Evolutionary conservation across 305 asterid species (phyloP).

Genomic region (Stenogyne calaminthoides): DNA sequence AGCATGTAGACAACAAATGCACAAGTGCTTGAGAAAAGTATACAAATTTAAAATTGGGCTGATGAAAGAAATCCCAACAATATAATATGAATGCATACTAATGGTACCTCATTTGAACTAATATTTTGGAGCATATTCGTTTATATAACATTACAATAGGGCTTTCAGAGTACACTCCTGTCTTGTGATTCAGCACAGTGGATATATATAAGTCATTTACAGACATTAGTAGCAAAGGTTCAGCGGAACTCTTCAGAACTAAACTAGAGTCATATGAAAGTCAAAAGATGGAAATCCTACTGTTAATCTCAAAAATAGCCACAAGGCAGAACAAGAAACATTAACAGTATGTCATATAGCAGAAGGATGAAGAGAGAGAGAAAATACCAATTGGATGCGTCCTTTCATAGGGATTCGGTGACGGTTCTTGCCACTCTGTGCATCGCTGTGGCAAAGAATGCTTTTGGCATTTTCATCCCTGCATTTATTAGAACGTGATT

Average conservation of each 20-base stretch:
- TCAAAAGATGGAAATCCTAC: conserved; percentile 1
- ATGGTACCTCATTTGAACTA: neutral
- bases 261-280: neutral
- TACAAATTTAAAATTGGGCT: neutral
- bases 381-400: conserved; percentile 73
- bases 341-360: neutral
- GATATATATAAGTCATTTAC: neutral
- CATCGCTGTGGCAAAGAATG: conserved; percentile 38
- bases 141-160: neutral
- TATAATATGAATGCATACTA: neutral
- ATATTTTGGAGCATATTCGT: neutral
- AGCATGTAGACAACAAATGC: neutral
- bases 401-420: conserved; percentile 83
- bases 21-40: neutral
- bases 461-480: conserved; percentile 38
- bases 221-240: conserved; percentile 7
- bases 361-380: conserved; percentile 24
- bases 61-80: neutral
- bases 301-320: neutral
- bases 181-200: neutral
- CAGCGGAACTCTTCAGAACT: conserved; percentile 20
- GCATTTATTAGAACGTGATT: conserved; percentile 44
- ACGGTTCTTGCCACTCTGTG: conserved; percentile 45
- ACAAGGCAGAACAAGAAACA: neutral
- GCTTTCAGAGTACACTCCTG: neutral